Base-by-base conservation (phyloP, 352 stramenopile genomes). In the Phytopythium kandeliae region DNA sequence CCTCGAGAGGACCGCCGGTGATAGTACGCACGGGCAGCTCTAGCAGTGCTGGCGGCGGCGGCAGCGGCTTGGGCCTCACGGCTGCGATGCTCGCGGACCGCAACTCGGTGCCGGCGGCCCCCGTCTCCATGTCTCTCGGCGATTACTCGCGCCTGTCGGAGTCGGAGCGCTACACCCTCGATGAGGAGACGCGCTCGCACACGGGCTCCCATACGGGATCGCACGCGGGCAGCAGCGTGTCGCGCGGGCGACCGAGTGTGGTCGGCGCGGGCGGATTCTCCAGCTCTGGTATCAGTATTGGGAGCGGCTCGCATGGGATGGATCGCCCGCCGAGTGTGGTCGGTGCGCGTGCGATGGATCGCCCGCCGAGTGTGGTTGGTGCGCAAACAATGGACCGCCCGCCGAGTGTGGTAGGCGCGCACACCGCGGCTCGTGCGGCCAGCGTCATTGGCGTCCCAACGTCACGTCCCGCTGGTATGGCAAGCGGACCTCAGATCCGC, bases 41-140 rank as follows among this genome's bases (percentile, higher is more conserved):
- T 16, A 38, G 36, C 37, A 55, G 48, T 26, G 41, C 41, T 16
- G 36, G 21, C 21, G 24, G 42, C 42, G 49, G 37, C 17, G 44
- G 49, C 30, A 9, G 28, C 28, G 28, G 28, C 28, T 9, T 10
- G 28, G 55, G 38, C 26, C 13, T 75, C 45, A 75, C 66, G 30
- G 63, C 66, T 11, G 66, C 66, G 4, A 71, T 75, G 62, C 45
- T 75, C 28, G 62, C 70, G 35, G 56, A 75, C 47, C 66, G 69
- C 55, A 62, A 64, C 28, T 55, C 53, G 3, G 21, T 50, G 44
- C 44, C 44, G 16, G 4, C 44, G 11, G 44, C 26, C 11, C 44
- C 44, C 24, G 44, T 50, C 11, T 30, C 21, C n/a, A 55, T 55
- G 48, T 55, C 48, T 25, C 48, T 55, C 13, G 48, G 48, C 22